phyloP scores from a whole-genome alignment of 768 basidiomycete species.

The Tylopilus subfusipes region DNA sequence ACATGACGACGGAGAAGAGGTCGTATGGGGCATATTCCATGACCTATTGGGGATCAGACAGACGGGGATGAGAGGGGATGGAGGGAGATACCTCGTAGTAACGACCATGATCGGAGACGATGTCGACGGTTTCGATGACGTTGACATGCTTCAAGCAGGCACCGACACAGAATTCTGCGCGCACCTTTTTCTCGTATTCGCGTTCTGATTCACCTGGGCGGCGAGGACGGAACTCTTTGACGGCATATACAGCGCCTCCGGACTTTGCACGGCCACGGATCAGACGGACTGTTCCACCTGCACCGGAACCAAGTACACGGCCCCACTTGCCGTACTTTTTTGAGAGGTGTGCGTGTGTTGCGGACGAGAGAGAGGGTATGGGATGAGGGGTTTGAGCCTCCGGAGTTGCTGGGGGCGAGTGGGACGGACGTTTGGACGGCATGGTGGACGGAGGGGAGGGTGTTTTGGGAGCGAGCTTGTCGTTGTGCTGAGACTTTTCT shows the following conservation, averaged over 20 bases:
- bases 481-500: constrained; percentile 21
- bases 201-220: constrained; percentile 85
- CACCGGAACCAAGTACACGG: constrained; percentile 89
- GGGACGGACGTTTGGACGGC: constrained; percentile 29
- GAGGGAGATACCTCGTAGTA: constrained; percentile 81
- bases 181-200: constrained; percentile 99
- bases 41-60: constrained; percentile 51
- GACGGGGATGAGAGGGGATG: not conserved
- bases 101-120: constrained; percentile 95
- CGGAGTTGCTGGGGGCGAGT: constrained; percentile 24
- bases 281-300: constrained; percentile 96
- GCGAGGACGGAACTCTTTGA: constrained; percentile 95
- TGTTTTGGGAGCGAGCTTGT: constrained; percentile 19
- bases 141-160: constrained; percentile 91
- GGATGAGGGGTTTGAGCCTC: constrained; percentile 28
- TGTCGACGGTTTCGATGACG: constrained; percentile 97
- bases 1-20: constrained; percentile 99
- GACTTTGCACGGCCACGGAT: constrained; percentile 84
- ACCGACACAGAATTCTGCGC: constrained; percentile 98
- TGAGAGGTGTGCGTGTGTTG: constrained; percentile 86
- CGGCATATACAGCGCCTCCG: constrained; percentile 85
- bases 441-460: constrained; percentile 33
- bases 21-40: constrained; percentile 99
- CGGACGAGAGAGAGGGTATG: constrained; percentile 67
- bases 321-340: constrained; percentile 99